Evolutionary conservation across 2,329 filamentous ascomycete species (phyloP).

Genomic region (Cordyceps fumosorosea): DNA sequence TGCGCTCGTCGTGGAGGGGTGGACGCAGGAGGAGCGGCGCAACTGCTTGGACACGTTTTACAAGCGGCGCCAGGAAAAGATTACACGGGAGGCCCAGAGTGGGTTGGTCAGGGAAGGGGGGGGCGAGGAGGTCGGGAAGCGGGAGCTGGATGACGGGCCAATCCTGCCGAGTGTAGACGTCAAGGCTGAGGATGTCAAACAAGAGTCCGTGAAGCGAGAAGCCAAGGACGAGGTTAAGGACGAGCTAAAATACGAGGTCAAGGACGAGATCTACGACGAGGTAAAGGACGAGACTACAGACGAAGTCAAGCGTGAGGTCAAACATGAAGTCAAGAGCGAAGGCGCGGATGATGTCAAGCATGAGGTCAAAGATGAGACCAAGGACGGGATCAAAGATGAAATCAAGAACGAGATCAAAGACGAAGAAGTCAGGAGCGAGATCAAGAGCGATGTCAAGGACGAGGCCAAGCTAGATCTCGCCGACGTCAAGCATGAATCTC

Average conservation of each 20-base stretch:
- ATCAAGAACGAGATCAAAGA: conserved; percentile 4
- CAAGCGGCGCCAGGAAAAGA: conserved; percentile 50
- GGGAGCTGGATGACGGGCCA: conserved; percentile 3
- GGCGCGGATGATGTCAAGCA: background rate
- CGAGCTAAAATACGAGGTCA: conserved; percentile 10
- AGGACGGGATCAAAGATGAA: conserved; percentile 15
- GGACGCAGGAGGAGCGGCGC: conserved; percentile 77
- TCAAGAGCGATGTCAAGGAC: conserved; percentile 1
- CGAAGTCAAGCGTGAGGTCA: conserved; percentile 7
- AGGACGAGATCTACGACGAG: conserved; percentile 10
- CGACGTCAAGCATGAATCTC: conserved; percentile 1
- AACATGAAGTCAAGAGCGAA: background rate
- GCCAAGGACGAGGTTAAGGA: background rate
- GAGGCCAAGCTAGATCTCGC: conserved; percentile 3
- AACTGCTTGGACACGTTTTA: conserved; percentile 80
- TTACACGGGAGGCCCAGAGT: conserved; percentile 27
- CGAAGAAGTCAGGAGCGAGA: conserved; percentile 16
- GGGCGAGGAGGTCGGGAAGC: background rate
- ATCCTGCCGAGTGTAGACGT: conserved; percentile 5
- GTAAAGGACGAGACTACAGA: conserved; percentile 10
- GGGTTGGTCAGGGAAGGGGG: conserved; percentile 3
- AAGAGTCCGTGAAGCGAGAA: background rate
- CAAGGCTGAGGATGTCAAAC: background rate
- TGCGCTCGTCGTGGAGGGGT: conserved; percentile 81
- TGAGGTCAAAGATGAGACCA: background rate